phyloP scores from a whole-genome alignment of 805 yeast genomes.

The Ogataea allantospora region DNA sequence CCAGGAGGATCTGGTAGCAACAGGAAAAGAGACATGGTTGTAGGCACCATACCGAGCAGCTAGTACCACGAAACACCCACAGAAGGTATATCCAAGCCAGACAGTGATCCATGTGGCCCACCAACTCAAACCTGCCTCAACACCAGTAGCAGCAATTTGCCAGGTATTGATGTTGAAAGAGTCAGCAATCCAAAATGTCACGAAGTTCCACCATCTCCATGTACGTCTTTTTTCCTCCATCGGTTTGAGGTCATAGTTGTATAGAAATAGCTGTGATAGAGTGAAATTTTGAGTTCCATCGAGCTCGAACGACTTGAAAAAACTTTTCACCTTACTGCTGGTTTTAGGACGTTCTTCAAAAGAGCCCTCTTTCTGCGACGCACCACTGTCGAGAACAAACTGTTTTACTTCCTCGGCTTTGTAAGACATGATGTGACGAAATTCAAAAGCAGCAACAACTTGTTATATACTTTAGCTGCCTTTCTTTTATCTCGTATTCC shows the following conservation, averaged over 20 bases:
- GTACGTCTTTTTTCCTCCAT: conserved; percentile 70
- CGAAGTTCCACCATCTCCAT: conserved; percentile 85
- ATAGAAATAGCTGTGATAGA: conserved; percentile 60
- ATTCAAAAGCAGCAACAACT: background rate
- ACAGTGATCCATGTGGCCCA: conserved; percentile 91
- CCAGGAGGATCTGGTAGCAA: conserved; percentile 74
- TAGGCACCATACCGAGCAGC: conserved; percentile 77
- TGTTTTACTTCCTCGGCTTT: conserved; percentile 9
- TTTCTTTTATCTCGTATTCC: background rate
- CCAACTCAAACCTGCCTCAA: conserved; percentile 75
- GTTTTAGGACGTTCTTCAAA: conserved; percentile 1
- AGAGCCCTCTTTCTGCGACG: conserved; percentile 6
- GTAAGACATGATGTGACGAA: background rate
- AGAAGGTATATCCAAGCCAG: conserved; percentile 76
- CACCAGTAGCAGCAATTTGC: conserved; percentile 89
- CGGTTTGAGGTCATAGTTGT: conserved; percentile 75
- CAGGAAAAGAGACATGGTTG: conserved; percentile 85
- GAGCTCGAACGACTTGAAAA: conserved; percentile 23
- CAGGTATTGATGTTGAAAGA: conserved; percentile 87
- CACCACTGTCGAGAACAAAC: conserved; percentile 1
- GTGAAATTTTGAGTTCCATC: conserved; percentile 39
- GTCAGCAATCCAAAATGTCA: conserved; percentile 85
- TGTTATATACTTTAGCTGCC: background rate
- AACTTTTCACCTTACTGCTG: conserved; percentile 7
- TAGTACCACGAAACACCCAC: conserved; percentile 67